Evolutionary conservation across 192 early-diverging fungal genomes (phyloP).

Genomic region (Cladochytrium replicatum): DNA sequence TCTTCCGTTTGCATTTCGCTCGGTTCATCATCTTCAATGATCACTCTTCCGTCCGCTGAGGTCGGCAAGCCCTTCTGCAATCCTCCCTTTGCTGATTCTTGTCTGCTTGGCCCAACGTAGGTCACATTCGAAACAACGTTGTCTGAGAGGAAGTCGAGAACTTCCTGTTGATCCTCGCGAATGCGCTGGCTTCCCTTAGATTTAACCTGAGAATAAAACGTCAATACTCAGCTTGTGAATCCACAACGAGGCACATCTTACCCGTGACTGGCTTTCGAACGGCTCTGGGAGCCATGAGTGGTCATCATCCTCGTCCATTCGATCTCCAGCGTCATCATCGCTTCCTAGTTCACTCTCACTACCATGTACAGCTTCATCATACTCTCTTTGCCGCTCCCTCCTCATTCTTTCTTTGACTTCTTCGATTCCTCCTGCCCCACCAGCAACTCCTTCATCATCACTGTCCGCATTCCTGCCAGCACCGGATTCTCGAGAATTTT

Average conservation of each 20-base stretch:
- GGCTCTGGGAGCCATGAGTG: conserved; percentile 38
- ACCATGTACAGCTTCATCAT: conserved; percentile 86
- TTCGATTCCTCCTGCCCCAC: conserved; percentile 1
- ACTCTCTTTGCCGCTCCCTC: conserved; percentile 33
- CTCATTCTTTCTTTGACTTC: conserved; percentile 21
- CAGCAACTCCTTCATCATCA: no score
- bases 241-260: no score
- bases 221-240: no score
- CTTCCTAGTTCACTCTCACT: conserved; percentile 80
- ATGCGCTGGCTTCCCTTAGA: no score
- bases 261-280: conserved; percentile 18
- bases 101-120: conserved; percentile 14
- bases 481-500: conserved; percentile 28
- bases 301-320: conserved; percentile 38
- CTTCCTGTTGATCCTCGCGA: conserved; percentile 36
- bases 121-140: conserved; percentile 55
- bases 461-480: conserved; percentile 33
- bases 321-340: conserved; percentile 65
- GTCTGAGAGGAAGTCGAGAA: conserved; percentile 85
- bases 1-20: conserved; percentile 16
- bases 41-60: conserved; percentile 64
- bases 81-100: conserved; percentile 25
- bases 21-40: conserved; percentile 67
- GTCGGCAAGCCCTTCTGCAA: conserved; percentile 61
- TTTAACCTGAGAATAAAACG: no score